A percentile compares a stretch with the other conserved stretches of the same genome.
Conservation (phyloP, 2,329 filamentous ascomycete genomes). For the Ophiosphaerella herpotricha region DNA sequence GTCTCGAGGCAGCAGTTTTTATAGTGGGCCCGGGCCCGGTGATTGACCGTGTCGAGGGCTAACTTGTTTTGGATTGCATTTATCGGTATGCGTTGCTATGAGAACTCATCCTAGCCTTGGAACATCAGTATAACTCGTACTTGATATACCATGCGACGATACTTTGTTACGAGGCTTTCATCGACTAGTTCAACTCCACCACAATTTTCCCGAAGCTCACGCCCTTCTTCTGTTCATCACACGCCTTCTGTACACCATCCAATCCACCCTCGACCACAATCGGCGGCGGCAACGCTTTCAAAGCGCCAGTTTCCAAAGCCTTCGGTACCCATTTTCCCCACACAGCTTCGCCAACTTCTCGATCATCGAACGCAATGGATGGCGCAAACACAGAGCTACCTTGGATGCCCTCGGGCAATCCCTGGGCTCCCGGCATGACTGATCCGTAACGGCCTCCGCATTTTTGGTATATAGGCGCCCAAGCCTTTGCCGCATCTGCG, state of each 20-base stretch:
- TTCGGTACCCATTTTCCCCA: constrained; percentile 42
- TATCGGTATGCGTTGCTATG: no score
- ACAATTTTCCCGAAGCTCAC: constrained; percentile 44
- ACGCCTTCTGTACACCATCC: constrained; percentile 33
- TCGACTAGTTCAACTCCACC: constrained; percentile 18
- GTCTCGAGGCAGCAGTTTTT: no score
- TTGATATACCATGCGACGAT: no score
- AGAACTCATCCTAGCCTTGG: no score
- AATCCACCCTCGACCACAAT: constrained; percentile 36
- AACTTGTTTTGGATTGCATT: no score
- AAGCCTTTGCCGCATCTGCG: constrained; percentile 24
- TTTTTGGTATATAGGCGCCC: constrained; percentile 34
- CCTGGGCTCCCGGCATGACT: constrained; percentile 25
- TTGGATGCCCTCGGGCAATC: constrained; percentile 32
- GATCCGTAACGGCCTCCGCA: constrained; percentile 36
- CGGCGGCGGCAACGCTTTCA: constrained; percentile 39
- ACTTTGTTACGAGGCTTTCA: no score
- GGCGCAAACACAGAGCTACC: constrained; percentile 29
- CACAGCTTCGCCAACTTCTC: constrained; percentile 36
- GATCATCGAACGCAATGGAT: constrained; percentile 24
- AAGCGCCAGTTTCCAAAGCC: constrained; percentile 34
- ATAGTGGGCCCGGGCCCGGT: no score
- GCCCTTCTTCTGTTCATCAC: constrained; percentile 35
- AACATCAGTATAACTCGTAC: no score
- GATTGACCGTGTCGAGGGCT: no score